Percentiles rank a stretch among this genome's conserved stretches.
Evolutionary conservation across 441 rosid genomes (phyloP).

Genomic region (Theobroma grandiflorum): DNA sequence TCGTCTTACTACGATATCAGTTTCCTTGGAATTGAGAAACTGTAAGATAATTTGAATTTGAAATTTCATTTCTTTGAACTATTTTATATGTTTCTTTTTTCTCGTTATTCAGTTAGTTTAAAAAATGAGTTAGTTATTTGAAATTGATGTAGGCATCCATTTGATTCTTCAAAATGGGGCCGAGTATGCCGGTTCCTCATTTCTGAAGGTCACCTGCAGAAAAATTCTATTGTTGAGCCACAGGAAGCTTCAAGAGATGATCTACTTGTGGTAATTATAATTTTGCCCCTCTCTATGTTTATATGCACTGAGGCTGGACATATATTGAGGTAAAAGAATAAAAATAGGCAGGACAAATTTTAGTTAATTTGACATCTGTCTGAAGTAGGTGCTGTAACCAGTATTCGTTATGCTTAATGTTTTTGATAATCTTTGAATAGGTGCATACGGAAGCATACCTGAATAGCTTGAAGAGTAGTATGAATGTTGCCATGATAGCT

Average conservation of each 20-base stretch:
- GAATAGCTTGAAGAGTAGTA: constrained; percentile 76
- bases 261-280: constrained; percentile 79
- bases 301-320: neutral
- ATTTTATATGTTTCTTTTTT: neutral
- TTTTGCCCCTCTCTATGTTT: neutral
- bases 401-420: neutral
- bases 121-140: neutral
- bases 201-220: constrained; percentile 62
- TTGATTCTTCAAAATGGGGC: constrained; percentile 97
- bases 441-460: constrained; percentile 84
- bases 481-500: constrained; percentile 74
- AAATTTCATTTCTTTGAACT: neutral
- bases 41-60: constrained; percentile 51
- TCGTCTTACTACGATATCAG: constrained; percentile 77
- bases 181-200: constrained; percentile 72
- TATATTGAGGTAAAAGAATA: neutral
- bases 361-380: neutral
- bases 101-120: neutral
- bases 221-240: constrained; percentile 73
- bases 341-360: neutral
- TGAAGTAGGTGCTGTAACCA: neutral
- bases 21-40: constrained; percentile 84
- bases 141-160: constrained; percentile 74
- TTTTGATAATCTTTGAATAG: constrained; percentile 43
- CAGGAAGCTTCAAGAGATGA: constrained; percentile 80